Conservation (phyloP, 169 alveolate species). For the Perkinsus chesapeaki region DNA sequence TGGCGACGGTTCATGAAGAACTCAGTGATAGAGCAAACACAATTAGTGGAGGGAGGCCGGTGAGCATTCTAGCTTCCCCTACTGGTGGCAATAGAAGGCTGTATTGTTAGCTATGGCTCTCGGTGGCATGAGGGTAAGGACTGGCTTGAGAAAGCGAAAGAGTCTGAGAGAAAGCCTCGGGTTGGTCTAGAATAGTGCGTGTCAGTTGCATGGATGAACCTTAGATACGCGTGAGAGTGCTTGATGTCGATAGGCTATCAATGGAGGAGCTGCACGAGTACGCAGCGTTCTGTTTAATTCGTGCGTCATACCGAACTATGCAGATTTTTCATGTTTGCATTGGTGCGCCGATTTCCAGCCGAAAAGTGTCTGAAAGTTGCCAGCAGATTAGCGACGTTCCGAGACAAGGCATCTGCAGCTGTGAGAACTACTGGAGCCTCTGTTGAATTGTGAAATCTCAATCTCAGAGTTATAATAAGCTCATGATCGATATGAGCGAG, state of each 20-base stretch:
- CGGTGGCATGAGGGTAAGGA: not conserved
- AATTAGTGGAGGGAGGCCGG: not conserved
- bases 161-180: not conserved
- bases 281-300: not conserved
- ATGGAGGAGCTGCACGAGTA: conserved; percentile 18
- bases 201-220: not conserved
- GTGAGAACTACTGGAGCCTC: conserved; percentile 8
- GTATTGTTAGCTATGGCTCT: not conserved
- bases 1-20: not conserved
- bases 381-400: conserved; percentile 19
- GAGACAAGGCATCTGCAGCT: conserved; percentile 15
- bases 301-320: not conserved
- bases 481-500: not conserved
- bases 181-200: not conserved
- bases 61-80: not conserved
- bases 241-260: conserved; percentile 24
- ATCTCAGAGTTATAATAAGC: conserved; percentile 20
- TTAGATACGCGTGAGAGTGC: conserved; percentile 3
- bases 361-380: conserved; percentile 26
- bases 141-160: not conserved
- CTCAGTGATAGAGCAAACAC: not conserved
- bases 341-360: conserved; percentile 30
- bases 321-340: conserved; percentile 17
- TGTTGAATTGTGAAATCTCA: conserved; percentile 1
- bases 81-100: not conserved